A percentile compares a stretch with the other conserved stretches of the same genome.
These are phyloP conservation scores for Ustilago esculenta DNA, from an alignment of 1,284 basidiomycete species.

Conservation along the genomic window DNA sequence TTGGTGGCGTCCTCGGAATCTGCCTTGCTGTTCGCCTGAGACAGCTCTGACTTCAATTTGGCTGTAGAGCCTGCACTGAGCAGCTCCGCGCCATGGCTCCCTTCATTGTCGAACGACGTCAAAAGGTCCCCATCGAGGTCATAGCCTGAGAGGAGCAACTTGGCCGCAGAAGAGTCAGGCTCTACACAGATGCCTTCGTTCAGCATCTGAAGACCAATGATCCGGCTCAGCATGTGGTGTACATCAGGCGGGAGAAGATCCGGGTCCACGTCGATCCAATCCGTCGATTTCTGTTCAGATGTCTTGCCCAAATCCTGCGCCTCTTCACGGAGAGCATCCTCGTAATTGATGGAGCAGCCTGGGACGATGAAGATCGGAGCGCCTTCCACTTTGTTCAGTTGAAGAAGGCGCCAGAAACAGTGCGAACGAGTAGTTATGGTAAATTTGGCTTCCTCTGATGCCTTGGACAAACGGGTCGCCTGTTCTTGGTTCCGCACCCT, in stretches of 20 bases:
- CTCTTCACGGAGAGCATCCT: conserved; percentile 21
- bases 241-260: conserved; percentile 41
- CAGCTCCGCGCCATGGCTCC: not conserved
- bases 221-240: conserved; percentile 43
- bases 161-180: conserved; percentile 31
- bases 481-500: conserved; percentile 1
- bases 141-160: conserved; percentile 14
- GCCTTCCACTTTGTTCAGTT: conserved; percentile 19
- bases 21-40: not conserved
- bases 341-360: conserved; percentile 44
- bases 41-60: too few species aligned
- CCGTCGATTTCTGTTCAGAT: conserved; percentile 17
- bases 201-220: conserved; percentile 44
- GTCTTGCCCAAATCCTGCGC: conserved; percentile 33
- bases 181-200: conserved; percentile 41
- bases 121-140: conserved; percentile 15
- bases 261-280: conserved; percentile 44
- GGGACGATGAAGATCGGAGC: conserved; percentile 45
- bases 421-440: conserved; percentile 39
- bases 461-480: not conserved
- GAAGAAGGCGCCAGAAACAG: conserved; percentile 32
- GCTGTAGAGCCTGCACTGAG: too few species aligned
- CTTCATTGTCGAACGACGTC: conserved; percentile 2
- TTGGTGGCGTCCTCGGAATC: not conserved
- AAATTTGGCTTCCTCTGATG: not conserved